phyloP scores from a whole-genome alignment of 176 grass and related monocot species.

The Ensete ventricosum region DNA sequence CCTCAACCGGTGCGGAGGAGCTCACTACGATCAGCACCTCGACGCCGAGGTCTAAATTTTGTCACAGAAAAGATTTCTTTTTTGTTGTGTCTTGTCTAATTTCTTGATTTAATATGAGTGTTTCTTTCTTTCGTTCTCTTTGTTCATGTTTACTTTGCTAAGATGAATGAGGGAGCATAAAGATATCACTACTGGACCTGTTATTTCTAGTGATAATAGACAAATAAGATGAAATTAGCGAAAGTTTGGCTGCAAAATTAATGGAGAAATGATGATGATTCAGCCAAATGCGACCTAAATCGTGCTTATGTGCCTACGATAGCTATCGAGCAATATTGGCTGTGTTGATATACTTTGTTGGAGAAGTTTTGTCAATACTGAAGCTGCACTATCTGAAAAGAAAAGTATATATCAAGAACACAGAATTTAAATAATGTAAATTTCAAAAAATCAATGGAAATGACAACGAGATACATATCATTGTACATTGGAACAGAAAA shows the following conservation, averaged over 20 bases:
- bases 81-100: background rate
- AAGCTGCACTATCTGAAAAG: too few species aligned
- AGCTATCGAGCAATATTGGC: background rate
- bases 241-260: background rate
- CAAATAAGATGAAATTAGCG: background rate
- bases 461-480: too few species aligned
- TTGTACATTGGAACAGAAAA: too few species aligned
- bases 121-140: too few species aligned
- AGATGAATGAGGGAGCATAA: too few species aligned
- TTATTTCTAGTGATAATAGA: background rate
- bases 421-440: too few species aligned
- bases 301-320: background rate
- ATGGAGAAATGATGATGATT: background rate
- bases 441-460: too few species aligned
- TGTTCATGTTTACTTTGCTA: background rate
- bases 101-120: background rate
- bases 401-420: too few species aligned
- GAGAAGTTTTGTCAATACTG: too few species aligned
- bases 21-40: conserved; percentile 5
- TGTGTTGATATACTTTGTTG: background rate
- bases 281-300: background rate
- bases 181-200: background rate
- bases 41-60: background rate
- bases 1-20: background rate
- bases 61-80: background rate